Base-by-base conservation (phyloP, 805 yeast species). In the Saccharomycopsis javanensis region DNA sequence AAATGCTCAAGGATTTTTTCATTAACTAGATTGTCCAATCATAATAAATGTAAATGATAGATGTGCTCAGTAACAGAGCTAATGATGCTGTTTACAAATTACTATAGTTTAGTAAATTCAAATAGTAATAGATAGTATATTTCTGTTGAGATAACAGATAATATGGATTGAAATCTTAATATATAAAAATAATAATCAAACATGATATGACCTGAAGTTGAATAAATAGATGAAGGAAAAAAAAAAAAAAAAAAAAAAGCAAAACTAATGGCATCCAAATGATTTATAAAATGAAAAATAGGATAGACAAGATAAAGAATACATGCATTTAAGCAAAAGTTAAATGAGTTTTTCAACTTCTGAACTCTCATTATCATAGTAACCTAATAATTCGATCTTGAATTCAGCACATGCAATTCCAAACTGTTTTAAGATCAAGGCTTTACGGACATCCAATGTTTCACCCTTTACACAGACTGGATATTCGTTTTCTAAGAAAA, bases 331-430 rank as follows among this genome's bases (percentile, higher is more conserved):
- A 42, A 42, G 11, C n/a, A 20, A 42, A n/a, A 42, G 23, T 42
- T 23, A 42, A n/a, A 28, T 13, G 10, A 58, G 56, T 28, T 54
- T 51, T 15, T 20, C 42, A 28, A 51, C 54, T 31, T 57, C 53
- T 16, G 58, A n/a, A 15, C n/a, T 30, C 62, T 88, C 89, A 58
- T 79, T 83, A 68, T 86, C 83, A 68, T 86, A 92, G 70, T 79
- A 88, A 18, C 94, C 97, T 64, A 83, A 72, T 61, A 86, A 73
- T 65, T 81, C 79, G 55, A 94, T 95, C 71, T 83, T 88, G 73
- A 92, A 94, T 68, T 88, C 90, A 50, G 97, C 79, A 57, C 90
- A 89, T 11, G 97, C 97, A 58, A 95, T 81, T 67, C 99, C 99
- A 71, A 94, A 95, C 64, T 88, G 94, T 73, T 94, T 94, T 70